These are phyloP conservation scores for Solanum lycopersicoides DNA, from an alignment of 257 asterid genomes.

Conservation along the genomic window DNA sequence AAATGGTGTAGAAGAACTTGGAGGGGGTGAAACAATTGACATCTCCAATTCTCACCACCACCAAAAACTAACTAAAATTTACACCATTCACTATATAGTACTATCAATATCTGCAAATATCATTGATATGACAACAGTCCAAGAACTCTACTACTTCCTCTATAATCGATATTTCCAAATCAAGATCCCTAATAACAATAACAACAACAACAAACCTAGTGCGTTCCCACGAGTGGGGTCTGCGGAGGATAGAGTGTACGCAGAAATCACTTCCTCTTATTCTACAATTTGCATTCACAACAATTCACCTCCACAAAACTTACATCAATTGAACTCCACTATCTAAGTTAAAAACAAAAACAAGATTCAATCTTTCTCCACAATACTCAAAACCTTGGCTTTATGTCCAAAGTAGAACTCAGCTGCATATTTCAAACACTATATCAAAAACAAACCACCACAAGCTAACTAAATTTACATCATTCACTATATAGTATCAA, in stretches of 20 bases:
- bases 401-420: not conserved
- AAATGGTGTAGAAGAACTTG: constrained; percentile 11
- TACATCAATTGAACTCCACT: not conserved
- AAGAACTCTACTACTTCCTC: not conserved
- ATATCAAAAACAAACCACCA: not conserved
- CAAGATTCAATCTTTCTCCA: not conserved
- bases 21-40: constrained; percentile 9
- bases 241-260: fast-evolving
- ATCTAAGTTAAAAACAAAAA: not conserved
- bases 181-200: not conserved
- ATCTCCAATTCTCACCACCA: constrained; percentile 19
- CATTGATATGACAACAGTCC: not conserved
- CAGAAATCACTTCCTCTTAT: not conserved
- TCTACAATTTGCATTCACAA: not conserved
- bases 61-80: not conserved
- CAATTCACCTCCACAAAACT: not conserved
- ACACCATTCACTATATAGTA: not conserved
- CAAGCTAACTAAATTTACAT: not conserved
- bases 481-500: not conserved
- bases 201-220: not conserved
- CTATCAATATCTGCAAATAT: not conserved
- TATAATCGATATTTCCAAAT: not conserved
- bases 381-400: not conserved
- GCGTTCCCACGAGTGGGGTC: not conserved
- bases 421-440: not conserved